Evolutionary conservation across 1,284 basidiomycete genomes (phyloP), one percentile per base, ranked within the genome.

Genomic region (Ganoderma sinense): DNA sequence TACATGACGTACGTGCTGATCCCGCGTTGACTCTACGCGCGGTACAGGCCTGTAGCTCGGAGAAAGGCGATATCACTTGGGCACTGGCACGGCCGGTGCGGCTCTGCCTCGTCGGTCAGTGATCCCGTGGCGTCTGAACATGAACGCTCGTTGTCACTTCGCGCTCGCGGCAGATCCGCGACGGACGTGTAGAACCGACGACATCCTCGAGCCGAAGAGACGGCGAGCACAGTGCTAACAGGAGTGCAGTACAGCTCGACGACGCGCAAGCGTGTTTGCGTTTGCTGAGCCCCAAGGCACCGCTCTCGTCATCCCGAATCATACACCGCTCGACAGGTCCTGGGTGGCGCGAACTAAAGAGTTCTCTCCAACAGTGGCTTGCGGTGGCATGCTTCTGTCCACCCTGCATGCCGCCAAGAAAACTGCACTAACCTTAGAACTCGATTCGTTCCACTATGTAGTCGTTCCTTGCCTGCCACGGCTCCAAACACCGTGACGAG

Each of bases 101-200:
- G 23, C 60, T 62, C 31, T 11, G 31, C 14, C 7, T 23, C 26
- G 11, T 31, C 10, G n/a, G 20, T 55, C 14, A 14, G 3, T 40
- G 48, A 36, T 20, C 31, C 61, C 26, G 23, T 59, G 39, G 23
- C 61, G 39, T 60, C 40, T 31, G 2, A 20, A 45, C 2, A 18
- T 45, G 18, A 16, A 40, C 7, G 45, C 43, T 20, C 43, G 43
- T 39, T 26, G 11, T 18, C n/a, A n/a, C n/a, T n/a, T n/a, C n/a
- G n/a, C n/a, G n/a, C n/a, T n/a, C n/a, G n/a, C n/a, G n/a, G n/a
- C 87, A 95, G 86, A 93, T 90, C 0, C 87, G 93, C 70, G 92
- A 92, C 10, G 81, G 80, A 16, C 81, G 80, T 31, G 93, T 91
- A 77, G 79, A 83, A 51, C 89, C 1, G 85, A 88, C 73, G 88